Conservation (phyloP, 768 basidiomycete species). For the Agrocybe pediades region DNA sequence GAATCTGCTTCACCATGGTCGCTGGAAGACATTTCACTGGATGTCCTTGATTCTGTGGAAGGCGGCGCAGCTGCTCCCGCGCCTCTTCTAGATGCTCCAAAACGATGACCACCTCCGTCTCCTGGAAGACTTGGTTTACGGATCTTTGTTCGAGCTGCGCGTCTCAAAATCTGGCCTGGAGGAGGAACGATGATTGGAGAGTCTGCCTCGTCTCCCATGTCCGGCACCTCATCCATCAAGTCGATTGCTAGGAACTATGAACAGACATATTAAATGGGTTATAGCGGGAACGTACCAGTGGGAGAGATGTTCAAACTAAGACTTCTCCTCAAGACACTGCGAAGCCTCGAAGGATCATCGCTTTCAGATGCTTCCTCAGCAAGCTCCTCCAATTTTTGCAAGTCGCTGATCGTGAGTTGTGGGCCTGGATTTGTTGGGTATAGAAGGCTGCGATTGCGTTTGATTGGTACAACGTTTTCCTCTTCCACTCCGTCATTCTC, state of each 20-base stretch:
- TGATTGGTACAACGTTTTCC: conserved; percentile 64
- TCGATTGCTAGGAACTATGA: conserved; percentile 51
- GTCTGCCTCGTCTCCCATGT: conserved; percentile 80
- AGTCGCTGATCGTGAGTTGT: conserved; percentile 88
- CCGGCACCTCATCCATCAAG: conserved; percentile 66
- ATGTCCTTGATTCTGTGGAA: conserved; percentile 52
- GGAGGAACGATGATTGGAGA: conserved; percentile 89
- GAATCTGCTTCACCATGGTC: conserved; percentile 63
- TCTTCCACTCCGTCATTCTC: conserved; percentile 78
- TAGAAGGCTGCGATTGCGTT: conserved; percentile 67
- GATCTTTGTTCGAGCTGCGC: conserved; percentile 93
- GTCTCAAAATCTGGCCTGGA: conserved; percentile 86
- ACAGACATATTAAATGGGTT: conserved; percentile 5
- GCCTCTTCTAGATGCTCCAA: conserved; percentile 52
- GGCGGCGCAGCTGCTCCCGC: conserved; percentile 27
- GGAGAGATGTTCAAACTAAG: conserved; percentile 86
- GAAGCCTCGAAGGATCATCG: conserved; percentile 79
- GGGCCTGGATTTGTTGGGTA: conserved; percentile 67
- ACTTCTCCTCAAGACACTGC: conserved; percentile 80
- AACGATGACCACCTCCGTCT: conserved; percentile 84
- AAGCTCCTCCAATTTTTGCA: conserved; percentile 92
- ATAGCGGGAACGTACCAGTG: conserved; percentile 61
- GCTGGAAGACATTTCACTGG: conserved; percentile 72
- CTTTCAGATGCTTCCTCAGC: conserved; percentile 87
- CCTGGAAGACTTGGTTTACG: conserved; percentile 79